A percentile compares a stretch with the other conserved stretches of the same genome.
Conservation (phyloP, 2,329 filamentous ascomycete genomes). For the Diaporthe nobilis region DNA sequence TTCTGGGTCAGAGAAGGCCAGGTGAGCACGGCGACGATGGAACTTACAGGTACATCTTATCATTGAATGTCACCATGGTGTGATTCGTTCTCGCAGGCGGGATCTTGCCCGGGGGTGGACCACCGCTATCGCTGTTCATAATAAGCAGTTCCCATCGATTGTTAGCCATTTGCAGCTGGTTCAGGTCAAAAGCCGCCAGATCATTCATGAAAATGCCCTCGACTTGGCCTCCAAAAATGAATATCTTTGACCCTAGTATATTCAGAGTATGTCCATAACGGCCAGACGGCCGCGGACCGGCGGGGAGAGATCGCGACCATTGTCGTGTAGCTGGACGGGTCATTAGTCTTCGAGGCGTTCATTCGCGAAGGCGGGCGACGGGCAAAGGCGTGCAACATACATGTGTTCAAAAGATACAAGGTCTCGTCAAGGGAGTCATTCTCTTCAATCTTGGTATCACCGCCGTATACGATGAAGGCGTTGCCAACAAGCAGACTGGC, state of each 20-base stretch:
- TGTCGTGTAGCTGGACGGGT: constrained; percentile 85
- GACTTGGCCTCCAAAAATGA: constrained; percentile 96
- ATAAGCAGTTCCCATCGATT: constrained; percentile 97
- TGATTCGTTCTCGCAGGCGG: constrained; percentile 96
- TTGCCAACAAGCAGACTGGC: constrained; percentile 95
- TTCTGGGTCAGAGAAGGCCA: constrained; percentile 38
- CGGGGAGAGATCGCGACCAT: constrained; percentile 94
- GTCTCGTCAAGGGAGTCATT: constrained; percentile 94
- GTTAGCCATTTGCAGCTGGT: constrained; percentile 89
- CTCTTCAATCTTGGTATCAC: constrained; percentile 97
- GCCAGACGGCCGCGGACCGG: constrained; percentile 86
- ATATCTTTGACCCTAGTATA: constrained; percentile 96
- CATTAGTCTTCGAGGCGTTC: constrained; percentile 19
- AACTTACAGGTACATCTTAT: constrained; percentile 91
- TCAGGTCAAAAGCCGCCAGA: constrained; percentile 93
- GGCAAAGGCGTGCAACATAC: constrained; percentile 68
- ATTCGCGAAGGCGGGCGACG: neutral
- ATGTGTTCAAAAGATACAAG: constrained; percentile 95
- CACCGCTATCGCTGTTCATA: constrained; percentile 76
- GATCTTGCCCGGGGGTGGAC: constrained; percentile 72
- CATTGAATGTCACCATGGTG: constrained; percentile 90
- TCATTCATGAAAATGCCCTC: constrained; percentile 99
- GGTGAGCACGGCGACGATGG: neutral
- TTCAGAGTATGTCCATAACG: constrained; percentile 97
- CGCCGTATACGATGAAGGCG: constrained; percentile 98